phyloP scores from a whole-genome alignment of 23 red algal genomes.

The Gracilaria caudata region DNA sequence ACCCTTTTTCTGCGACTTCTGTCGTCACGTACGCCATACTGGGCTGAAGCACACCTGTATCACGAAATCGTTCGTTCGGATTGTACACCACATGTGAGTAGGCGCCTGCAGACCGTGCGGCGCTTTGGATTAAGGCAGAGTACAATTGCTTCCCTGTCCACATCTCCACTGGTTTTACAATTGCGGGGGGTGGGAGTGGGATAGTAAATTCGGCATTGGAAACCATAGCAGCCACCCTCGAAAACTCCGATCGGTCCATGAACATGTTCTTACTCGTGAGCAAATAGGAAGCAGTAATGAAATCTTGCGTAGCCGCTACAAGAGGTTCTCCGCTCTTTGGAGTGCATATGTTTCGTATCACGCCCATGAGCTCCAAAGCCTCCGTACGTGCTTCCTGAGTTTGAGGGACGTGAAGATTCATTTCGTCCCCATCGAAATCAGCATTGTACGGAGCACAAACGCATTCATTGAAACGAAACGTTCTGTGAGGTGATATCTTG shows the following conservation, averaged over 20 bases:
- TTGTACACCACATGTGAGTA: constrained; percentile 8
- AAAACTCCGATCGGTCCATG: constrained; percentile 79
- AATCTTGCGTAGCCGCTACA: constrained; percentile 98
- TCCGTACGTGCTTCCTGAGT: constrained; percentile 96
- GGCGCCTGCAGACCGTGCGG: constrained; percentile 40
- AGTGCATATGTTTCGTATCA: constrained; percentile 82
- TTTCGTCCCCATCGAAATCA: constrained; percentile 99
- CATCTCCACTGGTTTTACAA: constrained; percentile 85
- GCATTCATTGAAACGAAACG: constrained; percentile 99
- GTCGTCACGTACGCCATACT: constrained; percentile 50
- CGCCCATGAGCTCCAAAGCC: constrained; percentile 84
- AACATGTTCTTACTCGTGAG: constrained; percentile 80
- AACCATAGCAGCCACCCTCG: constrained; percentile 54
- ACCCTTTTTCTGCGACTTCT: constrained; percentile 70
- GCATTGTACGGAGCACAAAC: constrained; percentile 99
- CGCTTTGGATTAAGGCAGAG: constrained; percentile 71
- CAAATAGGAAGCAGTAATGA: constrained; percentile 88
- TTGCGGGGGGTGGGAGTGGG: constrained; percentile 82
- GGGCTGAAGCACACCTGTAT: constrained; percentile 24
- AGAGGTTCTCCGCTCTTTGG: constrained; percentile 96
- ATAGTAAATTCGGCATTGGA: constrained; percentile 66
- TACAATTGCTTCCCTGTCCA: constrained; percentile 99
- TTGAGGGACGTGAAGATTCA: constrained; percentile 99
- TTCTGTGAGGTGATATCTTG: constrained; percentile 85
- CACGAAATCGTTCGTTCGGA: constrained; percentile 17